phyloP scores from a whole-genome alignment of 768 basidiomycete species.

The Lyophyllum shimeji region DNA sequence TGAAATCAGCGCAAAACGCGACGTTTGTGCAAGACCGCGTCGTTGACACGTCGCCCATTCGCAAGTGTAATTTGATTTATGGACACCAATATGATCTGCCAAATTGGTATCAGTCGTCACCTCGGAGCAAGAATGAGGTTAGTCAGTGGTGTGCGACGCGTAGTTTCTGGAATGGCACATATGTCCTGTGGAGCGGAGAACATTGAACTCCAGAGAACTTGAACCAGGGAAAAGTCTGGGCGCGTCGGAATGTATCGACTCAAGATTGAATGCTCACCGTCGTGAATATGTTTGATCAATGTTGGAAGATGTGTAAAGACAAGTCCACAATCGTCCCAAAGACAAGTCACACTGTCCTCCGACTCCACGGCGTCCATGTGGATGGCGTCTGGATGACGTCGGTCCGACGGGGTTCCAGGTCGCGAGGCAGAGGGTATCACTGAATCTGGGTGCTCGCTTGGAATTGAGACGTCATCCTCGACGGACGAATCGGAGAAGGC shows the following conservation, averaged over 20 bases:
- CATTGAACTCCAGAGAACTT: too few species aligned
- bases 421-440: constrained; percentile 9
- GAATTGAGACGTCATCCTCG: constrained; percentile 21
- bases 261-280: constrained; percentile 60
- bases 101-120: constrained; percentile 4
- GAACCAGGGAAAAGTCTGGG: neutral
- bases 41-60: constrained; percentile 86
- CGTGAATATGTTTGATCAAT: constrained; percentile 81
- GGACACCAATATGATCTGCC: constrained; percentile 79
- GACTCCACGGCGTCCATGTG: constrained; percentile 14
- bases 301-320: constrained; percentile 73
- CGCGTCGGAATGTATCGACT: neutral
- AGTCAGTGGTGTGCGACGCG: too few species aligned
- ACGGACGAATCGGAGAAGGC: constrained; percentile 30
- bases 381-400: constrained; percentile 10
- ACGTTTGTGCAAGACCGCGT: constrained; percentile 81
- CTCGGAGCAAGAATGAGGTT: neutral
- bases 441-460: constrained; percentile 20
- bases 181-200: too few species aligned
- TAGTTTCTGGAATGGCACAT: too few species aligned
- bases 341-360: constrained; percentile 70
- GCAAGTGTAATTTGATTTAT: constrained; percentile 85
- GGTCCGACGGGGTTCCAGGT: constrained; percentile 11
- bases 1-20: constrained; percentile 86
- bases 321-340: constrained; percentile 79